Percentiles rank a stretch among this genome's conserved stretches.
Conservation (phyloP, 805 yeast species). For the Yarrowia alimentaria region DNA sequence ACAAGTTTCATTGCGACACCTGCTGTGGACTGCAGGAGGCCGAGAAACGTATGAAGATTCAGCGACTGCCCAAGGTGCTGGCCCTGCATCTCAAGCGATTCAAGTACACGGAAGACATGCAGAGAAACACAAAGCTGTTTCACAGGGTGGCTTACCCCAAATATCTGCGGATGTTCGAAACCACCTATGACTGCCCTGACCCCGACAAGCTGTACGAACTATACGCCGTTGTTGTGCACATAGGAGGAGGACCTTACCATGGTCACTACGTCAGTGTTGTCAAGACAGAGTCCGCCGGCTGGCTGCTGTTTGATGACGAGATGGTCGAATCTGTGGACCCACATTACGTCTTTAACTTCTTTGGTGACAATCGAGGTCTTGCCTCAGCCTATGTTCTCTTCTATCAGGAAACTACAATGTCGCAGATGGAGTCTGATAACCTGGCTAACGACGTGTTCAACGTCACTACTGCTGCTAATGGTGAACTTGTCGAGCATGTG, state of each 20-base stretch:
- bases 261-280: constrained; percentile 92
- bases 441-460: constrained; percentile 23
- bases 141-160: constrained; percentile 81
- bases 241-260: constrained; percentile 97
- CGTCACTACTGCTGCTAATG: constrained; percentile 13
- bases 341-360: constrained; percentile 74
- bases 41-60: constrained; percentile 79
- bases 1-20: constrained; percentile 88
- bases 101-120: constrained; percentile 81
- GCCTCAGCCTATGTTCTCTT: constrained; percentile 90
- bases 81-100: constrained; percentile 88
- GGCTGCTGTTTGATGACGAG: constrained; percentile 95
- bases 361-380: constrained; percentile 83
- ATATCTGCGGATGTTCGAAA: constrained; percentile 60
- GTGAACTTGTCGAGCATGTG: constrained; percentile 15
- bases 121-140: constrained; percentile 79
- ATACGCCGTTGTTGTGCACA: constrained; percentile 83
- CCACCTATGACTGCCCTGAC: constrained; percentile 54
- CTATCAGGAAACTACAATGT: constrained; percentile 54
- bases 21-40: constrained; percentile 94
- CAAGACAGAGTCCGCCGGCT: constrained; percentile 72
- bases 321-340: constrained; percentile 87
- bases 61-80: constrained; percentile 70
- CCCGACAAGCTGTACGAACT: constrained; percentile 71
- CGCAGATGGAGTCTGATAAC: constrained; percentile 26